Conservation (phyloP, 129 eudicot species). For the Artemisia annua region DNA sequence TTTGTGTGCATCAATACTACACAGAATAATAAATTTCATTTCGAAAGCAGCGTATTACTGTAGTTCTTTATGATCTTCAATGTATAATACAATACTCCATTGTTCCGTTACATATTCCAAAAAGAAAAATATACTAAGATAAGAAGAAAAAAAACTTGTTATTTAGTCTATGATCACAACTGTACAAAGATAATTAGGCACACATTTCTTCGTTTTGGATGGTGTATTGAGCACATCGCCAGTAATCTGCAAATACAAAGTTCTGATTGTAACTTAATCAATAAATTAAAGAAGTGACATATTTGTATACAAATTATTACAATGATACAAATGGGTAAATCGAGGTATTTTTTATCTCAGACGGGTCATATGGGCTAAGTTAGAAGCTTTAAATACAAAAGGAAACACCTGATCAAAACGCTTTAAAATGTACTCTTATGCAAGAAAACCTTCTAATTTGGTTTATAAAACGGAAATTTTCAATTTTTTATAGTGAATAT, state of each 20-base stretch:
- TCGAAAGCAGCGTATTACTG: neutral
- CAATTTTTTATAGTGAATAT: too few relatives aligned
- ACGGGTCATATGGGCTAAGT: neutral
- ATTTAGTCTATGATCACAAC: constrained; percentile 33
- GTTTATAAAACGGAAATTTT: too few relatives aligned
- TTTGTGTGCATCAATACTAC: neutral
- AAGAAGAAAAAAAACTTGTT: neutral
- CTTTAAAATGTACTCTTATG: too few relatives aligned
- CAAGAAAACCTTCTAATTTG: too few relatives aligned
- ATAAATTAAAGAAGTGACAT: neutral
- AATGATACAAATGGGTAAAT: neutral
- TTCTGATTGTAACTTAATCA: constrained; percentile 5
- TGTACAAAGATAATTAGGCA: constrained; percentile 25
- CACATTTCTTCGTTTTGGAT: constrained; percentile 5
- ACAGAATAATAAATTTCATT: neutral
- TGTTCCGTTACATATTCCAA: neutral
- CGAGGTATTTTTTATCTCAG: neutral
- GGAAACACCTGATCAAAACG: too few relatives aligned
- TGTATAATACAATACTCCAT: constrained; percentile 31
- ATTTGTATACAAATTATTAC: too few relatives aligned
- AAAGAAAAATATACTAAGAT: too few relatives aligned
- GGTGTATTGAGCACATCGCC: constrained; percentile 13
- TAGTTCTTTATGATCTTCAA: constrained; percentile 16
- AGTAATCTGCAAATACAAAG: constrained; percentile 14
- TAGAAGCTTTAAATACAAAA: too few relatives aligned